Percentiles rank a stretch among this genome's conserved stretches.
Conservation (phyloP, 176 grass and related monocot genomes). For the Triticum turgidum region DNA sequence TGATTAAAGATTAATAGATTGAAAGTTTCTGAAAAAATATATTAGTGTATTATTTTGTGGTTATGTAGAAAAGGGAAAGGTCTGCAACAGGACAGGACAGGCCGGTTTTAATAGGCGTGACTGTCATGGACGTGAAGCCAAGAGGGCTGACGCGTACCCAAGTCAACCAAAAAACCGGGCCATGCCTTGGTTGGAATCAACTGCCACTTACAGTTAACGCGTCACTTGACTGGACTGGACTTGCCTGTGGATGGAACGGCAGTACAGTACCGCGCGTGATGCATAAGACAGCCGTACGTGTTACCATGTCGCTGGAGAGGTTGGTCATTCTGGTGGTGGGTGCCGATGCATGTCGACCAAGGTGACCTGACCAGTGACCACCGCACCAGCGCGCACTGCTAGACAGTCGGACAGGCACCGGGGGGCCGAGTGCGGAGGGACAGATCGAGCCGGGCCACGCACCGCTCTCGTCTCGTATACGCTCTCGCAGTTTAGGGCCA, state of each 20-base stretch:
- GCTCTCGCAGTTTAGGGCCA: not conserved
- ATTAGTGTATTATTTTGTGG: no score
- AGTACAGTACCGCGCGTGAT: slow-evolving; percentile 13
- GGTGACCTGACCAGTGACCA: not conserved
- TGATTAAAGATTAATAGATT: no score
- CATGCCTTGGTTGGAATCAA: slow-evolving; percentile 17
- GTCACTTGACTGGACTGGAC: not conserved
- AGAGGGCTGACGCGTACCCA: not conserved
- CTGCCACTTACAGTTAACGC: not conserved
- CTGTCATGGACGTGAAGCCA: not conserved
- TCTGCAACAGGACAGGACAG: not conserved
- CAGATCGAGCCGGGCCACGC: not conserved
- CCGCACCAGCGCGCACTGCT: not conserved
- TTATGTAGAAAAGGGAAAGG: no score
- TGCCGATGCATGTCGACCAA: not conserved
- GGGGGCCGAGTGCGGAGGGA: not conserved
- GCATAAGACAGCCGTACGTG: not conserved
- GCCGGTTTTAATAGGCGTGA: not conserved
- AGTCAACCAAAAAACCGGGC: not conserved
- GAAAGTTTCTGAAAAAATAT: no score
- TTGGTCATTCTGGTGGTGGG: not conserved
- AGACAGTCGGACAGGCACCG: not conserved
- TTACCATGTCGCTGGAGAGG: not conserved
- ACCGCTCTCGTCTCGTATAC: not conserved
- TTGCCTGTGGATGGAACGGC: not conserved